phyloP scores from a whole-genome alignment of 495 filamentous ascomycete genomes.

The Daldinia grandis region DNA sequence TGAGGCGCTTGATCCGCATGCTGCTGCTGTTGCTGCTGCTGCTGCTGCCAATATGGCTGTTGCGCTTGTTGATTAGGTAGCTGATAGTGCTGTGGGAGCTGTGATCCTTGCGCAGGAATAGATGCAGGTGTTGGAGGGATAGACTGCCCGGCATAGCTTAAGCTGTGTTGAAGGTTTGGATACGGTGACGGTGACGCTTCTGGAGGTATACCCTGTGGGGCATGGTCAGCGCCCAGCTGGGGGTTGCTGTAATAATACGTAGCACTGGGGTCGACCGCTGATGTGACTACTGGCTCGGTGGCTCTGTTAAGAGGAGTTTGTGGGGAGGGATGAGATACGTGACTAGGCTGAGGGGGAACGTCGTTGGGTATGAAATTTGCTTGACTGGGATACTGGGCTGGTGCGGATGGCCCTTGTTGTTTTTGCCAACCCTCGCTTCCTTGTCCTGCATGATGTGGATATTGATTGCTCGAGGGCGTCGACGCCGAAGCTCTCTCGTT shows the following conservation, averaged over 20 bases:
- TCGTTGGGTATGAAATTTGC: slow-evolving; percentile 45
- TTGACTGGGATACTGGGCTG: slow-evolving; percentile 50
- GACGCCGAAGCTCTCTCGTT: slow-evolving; percentile 53
- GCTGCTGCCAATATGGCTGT: slow-evolving; percentile 55
- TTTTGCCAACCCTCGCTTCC: slow-evolving; percentile 56
- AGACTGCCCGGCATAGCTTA: slow-evolving; percentile 54
- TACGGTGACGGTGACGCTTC: slow-evolving; percentile 54
- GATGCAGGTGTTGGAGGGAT: slow-evolving; percentile 56
- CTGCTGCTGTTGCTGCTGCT: slow-evolving; percentile 45
- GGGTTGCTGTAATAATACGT: slow-evolving; percentile 59
- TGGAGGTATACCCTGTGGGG: slow-evolving; percentile 46
- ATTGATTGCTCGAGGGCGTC: slow-evolving; percentile 49
- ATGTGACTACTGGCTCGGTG: slow-evolving; percentile 44
- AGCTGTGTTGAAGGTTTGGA: slow-evolving; percentile 53
- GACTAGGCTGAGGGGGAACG: slow-evolving; percentile 43
- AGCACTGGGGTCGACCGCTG: slow-evolving; percentile 55
- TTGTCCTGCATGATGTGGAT: slow-evolving; percentile 58
- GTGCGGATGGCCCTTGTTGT: slow-evolving; percentile 41
- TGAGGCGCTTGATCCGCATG: slow-evolving; percentile 51
- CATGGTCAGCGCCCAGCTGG: slow-evolving; percentile 45
- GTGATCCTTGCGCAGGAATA: slow-evolving; percentile 50
- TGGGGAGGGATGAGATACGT: slow-evolving; percentile 43
- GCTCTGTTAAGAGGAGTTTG: slow-evolving; percentile 47
- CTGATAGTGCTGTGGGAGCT: slow-evolving; percentile 46
- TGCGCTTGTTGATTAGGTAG: slow-evolving; percentile 35